These are phyloP conservation scores for Cyberlindnera lachancei DNA, from an alignment of 805 yeast species.

Conservation along the genomic window DNA sequence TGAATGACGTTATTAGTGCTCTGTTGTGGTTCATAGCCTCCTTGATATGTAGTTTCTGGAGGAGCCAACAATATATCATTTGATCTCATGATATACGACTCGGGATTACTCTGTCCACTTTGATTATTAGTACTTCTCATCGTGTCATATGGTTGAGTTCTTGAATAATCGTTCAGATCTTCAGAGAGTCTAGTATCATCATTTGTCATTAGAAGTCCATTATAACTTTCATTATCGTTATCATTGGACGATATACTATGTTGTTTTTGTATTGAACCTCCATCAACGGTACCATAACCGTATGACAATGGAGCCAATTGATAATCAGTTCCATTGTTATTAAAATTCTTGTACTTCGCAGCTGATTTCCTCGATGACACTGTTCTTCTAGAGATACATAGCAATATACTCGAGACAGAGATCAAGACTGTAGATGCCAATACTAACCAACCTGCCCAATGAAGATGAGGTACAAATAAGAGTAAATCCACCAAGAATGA, in stretches of 20 bases:
- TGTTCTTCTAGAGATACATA: constrained; percentile 69
- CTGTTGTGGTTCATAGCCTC: constrained; percentile 10
- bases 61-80: constrained; percentile 16
- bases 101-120: constrained; percentile 6
- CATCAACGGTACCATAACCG: constrained; percentile 23
- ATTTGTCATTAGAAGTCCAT: constrained; percentile 12
- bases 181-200: constrained; percentile 13
- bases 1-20: too few species aligned
- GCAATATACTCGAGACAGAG: constrained; percentile 54
- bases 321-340: constrained; percentile 14
- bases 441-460: constrained; percentile 83
- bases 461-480: constrained; percentile 65
- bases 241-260: not conserved
- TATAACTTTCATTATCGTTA: constrained; percentile 14
- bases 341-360: constrained; percentile 8
- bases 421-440: constrained; percentile 59
- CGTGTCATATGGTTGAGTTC: constrained; percentile 15
- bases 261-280: constrained; percentile 11
- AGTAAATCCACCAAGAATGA: constrained; percentile 79
- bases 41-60: constrained; percentile 15
- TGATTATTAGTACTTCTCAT: constrained; percentile 12
- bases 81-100: constrained; percentile 4
- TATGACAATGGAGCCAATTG: constrained; percentile 20
- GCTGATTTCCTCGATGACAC: constrained; percentile 30
- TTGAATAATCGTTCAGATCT: constrained; percentile 12